phyloP scores from a whole-genome alignment of 352 stramenopile species.

The Phytophthora capsici region DNA sequence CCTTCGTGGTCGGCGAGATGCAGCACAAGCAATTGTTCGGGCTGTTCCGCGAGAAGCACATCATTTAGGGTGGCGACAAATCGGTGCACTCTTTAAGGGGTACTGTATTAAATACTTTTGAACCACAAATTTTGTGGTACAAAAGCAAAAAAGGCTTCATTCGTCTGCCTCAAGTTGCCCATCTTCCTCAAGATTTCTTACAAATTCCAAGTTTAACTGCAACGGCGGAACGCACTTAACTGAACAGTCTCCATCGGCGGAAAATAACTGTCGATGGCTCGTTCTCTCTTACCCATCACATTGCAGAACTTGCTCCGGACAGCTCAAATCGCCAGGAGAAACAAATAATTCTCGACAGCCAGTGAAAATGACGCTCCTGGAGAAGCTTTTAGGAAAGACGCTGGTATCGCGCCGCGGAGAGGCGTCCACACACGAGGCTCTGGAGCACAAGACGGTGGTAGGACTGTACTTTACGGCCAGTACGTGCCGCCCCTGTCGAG shows the following conservation, averaged over 20 bases:
- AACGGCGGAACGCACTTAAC: constrained; percentile 20
- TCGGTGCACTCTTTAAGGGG: constrained; percentile 14
- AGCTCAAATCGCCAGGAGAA: constrained; percentile 12
- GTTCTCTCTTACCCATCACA: constrained; percentile 1
- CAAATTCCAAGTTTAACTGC: constrained; percentile 25
- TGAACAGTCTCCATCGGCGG: constrained; percentile 38
- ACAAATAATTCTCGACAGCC: constrained; percentile 9
- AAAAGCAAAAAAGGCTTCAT: background rate
- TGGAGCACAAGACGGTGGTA: constrained; percentile 61
- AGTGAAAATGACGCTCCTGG: constrained; percentile 51
- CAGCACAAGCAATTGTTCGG: constrained; percentile 82
- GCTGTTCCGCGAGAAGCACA: constrained; percentile 62
- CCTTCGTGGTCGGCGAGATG: constrained; percentile 78
- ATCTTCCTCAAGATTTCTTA: constrained; percentile 8
- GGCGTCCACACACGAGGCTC: constrained; percentile 51
- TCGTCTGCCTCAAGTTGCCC: constrained; percentile 6
- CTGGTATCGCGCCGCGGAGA: constrained; percentile 63
- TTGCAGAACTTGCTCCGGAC: constrained; percentile 15
- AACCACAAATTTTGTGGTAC: constrained; percentile 4
- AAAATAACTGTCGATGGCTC: constrained; percentile 32
- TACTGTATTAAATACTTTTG: too few relatives aligned
- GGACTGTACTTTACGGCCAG: constrained; percentile 75
- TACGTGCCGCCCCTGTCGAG: constrained; percentile 61
- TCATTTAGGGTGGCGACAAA: constrained; percentile 39
- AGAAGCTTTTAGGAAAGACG: constrained; percentile 62